Percentiles rank a stretch among this genome's conserved stretches.
Evolutionary conservation across 2,329 filamentous ascomycete genomes (phyloP).

Genomic region (Akanthomyces uredinophilus): DNA sequence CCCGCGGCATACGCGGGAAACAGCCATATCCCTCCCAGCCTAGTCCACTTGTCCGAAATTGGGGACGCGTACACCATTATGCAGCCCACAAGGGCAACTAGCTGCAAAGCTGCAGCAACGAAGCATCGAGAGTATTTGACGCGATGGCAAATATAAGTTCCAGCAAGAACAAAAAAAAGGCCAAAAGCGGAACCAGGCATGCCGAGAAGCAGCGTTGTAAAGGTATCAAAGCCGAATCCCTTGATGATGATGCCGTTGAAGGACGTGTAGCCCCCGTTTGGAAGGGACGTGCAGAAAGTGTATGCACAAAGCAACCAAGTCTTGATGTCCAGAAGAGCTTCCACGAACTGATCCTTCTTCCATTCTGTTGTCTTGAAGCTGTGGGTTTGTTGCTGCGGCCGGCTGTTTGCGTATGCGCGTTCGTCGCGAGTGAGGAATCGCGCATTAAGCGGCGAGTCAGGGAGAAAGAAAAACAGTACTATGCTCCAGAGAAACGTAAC

Average conservation of each 20-base stretch:
- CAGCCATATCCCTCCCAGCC: slow-evolving; percentile 33
- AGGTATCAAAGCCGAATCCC: slow-evolving; percentile 52
- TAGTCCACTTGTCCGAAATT: slow-evolving; percentile 2
- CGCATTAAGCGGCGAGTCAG: slow-evolving; percentile 19
- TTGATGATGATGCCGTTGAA: slow-evolving; percentile 57
- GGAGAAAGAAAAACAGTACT: slow-evolving; percentile 14
- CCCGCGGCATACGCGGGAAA: slow-evolving; percentile 48
- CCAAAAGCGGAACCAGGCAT: slow-evolving; percentile 37
- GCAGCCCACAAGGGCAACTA: slow-evolving; percentile 3
- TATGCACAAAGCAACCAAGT: slow-evolving; percentile 55
- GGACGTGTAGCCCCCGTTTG: slow-evolving; percentile 51
- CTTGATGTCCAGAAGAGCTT: slow-evolving; percentile 47
- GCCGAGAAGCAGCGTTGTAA: slow-evolving; percentile 50
- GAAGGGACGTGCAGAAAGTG: slow-evolving; percentile 52
- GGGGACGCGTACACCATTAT: slow-evolving; percentile 10
- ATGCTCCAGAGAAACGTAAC: slow-evolving; percentile 8
- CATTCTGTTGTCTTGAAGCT: slow-evolving; percentile 40
- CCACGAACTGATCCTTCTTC: slow-evolving; percentile 40
- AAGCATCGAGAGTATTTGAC: slow-evolving; percentile 13
- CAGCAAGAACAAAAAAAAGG: slow-evolving; percentile 1
- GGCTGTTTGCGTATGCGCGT: slow-evolving; percentile 2
- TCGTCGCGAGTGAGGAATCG: slow-evolving; percentile 1
- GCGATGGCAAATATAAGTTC: slow-evolving; percentile 6
- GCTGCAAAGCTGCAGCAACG: not conserved
- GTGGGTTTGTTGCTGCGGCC: slow-evolving; percentile 7